Percentiles rank a stretch among this genome's conserved stretches.
phyloP scores from a whole-genome alignment of 2,329 filamentous ascomycete genomes.

The Fonsecaea monophora region DNA sequence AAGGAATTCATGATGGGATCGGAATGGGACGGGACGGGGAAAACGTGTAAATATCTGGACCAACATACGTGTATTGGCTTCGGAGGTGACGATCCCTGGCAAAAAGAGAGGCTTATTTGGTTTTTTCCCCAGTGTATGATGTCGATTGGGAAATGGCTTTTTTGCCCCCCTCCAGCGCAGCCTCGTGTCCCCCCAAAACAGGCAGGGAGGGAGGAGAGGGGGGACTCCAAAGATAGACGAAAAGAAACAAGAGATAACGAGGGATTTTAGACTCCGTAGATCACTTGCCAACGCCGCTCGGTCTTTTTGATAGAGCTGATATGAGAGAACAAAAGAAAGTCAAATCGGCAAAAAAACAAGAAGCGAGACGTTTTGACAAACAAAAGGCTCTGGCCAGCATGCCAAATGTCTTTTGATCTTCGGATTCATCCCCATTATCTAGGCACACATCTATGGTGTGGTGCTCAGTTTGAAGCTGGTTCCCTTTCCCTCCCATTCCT shows the following conservation, averaged over 20 bases:
- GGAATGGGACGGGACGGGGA: background rate
- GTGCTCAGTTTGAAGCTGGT: background rate
- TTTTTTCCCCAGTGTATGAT: background rate
- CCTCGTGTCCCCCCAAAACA: background rate
- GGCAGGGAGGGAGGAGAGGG: background rate
- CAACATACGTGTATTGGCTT: background rate
- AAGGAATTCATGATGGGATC: background rate
- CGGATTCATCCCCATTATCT: slow-evolving; percentile 1
- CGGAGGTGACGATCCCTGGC: background rate
- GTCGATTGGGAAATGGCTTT: background rate
- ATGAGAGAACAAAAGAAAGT: slow-evolving; percentile 5
- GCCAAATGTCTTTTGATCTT: slow-evolving; percentile 8
- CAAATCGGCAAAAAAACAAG: background rate
- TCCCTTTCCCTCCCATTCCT: background rate
- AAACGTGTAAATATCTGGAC: background rate
- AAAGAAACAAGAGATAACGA: background rate
- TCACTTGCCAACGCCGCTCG: background rate
- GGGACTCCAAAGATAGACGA: background rate
- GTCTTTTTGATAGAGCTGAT: background rate
- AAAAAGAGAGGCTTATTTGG: background rate
- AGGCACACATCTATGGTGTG: background rate
- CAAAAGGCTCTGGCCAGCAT: slow-evolving; percentile 13
- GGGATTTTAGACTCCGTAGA: slow-evolving; percentile 2
- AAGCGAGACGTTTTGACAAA: background rate
- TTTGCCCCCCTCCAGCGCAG: background rate